phyloP scores from a whole-genome alignment of 306 rosid genomes.

The Mimosa pudica region DNA sequence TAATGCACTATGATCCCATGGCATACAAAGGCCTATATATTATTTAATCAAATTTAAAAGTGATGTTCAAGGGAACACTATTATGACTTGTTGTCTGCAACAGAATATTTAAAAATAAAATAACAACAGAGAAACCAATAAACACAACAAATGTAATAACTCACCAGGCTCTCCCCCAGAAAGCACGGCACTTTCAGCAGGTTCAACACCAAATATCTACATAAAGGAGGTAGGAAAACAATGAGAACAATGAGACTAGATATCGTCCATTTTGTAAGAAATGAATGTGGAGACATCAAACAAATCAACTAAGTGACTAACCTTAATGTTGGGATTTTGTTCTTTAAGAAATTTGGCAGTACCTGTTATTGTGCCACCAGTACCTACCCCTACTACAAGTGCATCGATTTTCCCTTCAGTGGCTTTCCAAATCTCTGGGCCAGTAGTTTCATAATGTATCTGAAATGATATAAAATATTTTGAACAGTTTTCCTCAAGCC shows the following conservation, averaged over 20 bases:
- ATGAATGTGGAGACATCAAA: not conserved
- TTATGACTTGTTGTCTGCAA: not conserved
- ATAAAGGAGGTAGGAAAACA: constrained; percentile 27
- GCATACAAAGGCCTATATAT: not conserved
- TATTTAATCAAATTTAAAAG: not conserved
- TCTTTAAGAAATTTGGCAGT: constrained; percentile 80
- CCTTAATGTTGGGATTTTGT: constrained; percentile 71
- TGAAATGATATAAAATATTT: constrained; percentile 28
- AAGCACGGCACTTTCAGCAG: constrained; percentile 75
- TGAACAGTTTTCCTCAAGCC: constrained; percentile 20
- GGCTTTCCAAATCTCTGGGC: constrained; percentile 90
- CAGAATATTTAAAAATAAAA: not conserved
- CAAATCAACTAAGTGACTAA: constrained; percentile 34
- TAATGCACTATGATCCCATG: not conserved
- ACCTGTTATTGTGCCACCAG: constrained; percentile 87
- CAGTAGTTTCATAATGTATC: constrained; percentile 86
- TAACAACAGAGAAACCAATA: not conserved
- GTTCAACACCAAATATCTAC: constrained; percentile 78
- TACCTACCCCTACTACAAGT: constrained; percentile 74
- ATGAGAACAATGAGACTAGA: constrained; percentile 19
- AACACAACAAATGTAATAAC: constrained; percentile 17
- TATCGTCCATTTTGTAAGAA: constrained; percentile 9
- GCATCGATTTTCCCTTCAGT: constrained; percentile 64
- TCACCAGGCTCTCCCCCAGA: constrained; percentile 88
- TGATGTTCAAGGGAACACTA: constrained; percentile 15